phyloP scores from a whole-genome alignment of 108 stramenopile genomes.

The Cyclotella sp. region DNA sequence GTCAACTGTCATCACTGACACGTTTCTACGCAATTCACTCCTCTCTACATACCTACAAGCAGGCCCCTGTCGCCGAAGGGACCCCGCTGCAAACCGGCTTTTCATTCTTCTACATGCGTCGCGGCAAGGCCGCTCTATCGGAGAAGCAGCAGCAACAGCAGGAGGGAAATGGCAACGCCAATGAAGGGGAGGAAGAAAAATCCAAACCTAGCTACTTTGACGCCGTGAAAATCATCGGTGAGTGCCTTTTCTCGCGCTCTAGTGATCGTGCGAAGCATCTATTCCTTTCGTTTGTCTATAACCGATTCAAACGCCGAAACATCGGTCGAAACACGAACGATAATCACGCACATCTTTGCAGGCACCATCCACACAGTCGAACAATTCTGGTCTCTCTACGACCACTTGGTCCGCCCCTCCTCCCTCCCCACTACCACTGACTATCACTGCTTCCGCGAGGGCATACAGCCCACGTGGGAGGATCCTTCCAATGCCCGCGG shows the following conservation, averaged over 20 bases:
- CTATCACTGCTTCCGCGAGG: slow-evolving; percentile 94
- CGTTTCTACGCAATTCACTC: too few relatives aligned
- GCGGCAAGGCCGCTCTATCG: slow-evolving; percentile 1
- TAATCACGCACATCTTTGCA: neutral
- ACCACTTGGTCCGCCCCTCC: slow-evolving; percentile 87
- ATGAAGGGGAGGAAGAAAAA: slow-evolving; percentile 2
- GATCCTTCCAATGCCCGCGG: slow-evolving; percentile 89
- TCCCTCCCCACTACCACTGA: slow-evolving; percentile 84
- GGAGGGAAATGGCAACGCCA: neutral
- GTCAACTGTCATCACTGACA: too few relatives aligned
- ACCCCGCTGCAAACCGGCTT: slow-evolving; percentile 44
- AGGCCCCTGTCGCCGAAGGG: neutral
- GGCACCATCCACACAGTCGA: slow-evolving; percentile 89
- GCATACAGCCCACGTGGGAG: slow-evolving; percentile 98
- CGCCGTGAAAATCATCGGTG: slow-evolving; percentile 81
- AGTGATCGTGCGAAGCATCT: too few relatives aligned
- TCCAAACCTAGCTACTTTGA: slow-evolving; percentile 36
- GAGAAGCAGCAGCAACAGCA: neutral
- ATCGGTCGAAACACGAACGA: neutral
- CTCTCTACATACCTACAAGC: neutral
- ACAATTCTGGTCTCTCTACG: slow-evolving; percentile 92
- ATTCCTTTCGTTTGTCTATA: neutral
- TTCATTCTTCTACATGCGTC: slow-evolving; percentile 83
- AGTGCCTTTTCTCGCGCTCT: neutral
- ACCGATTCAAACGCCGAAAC: neutral